These are phyloP conservation scores for Tremella yokohamensis DNA, from an alignment of 768 basidiomycete species.

Conservation along the genomic window DNA sequence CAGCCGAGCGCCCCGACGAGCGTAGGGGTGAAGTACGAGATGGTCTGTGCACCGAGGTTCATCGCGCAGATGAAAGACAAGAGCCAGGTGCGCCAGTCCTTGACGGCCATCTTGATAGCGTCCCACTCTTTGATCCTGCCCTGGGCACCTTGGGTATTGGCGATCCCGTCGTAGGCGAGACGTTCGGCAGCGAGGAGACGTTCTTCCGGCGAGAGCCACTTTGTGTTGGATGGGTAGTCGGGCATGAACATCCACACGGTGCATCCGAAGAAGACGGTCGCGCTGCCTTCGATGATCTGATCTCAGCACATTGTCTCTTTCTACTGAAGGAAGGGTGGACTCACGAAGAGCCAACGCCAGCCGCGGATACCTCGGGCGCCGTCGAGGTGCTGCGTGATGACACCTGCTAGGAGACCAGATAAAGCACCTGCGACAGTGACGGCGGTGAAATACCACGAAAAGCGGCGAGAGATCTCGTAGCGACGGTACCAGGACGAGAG, in stretches of 20 bases:
- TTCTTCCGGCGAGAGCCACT: slow-evolving; percentile 49
- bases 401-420: slow-evolving; percentile 49
- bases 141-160: slow-evolving; percentile 26
- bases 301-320: too few relatives aligned
- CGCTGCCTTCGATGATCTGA: slow-evolving; percentile 16
- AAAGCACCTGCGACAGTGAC: slow-evolving; percentile 48
- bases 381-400: slow-evolving; percentile 45
- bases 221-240: slow-evolving; percentile 47
- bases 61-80: slow-evolving; percentile 30
- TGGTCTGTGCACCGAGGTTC: slow-evolving; percentile 19
- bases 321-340: slow-evolving; percentile 15
- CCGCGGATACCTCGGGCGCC: slow-evolving; percentile 35
- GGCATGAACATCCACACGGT: slow-evolving; percentile 28
- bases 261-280: slow-evolving; percentile 9
- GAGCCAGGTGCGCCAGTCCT: slow-evolving; percentile 27
- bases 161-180: slow-evolving; percentile 39
- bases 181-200: slow-evolving; percentile 43
- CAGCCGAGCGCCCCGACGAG: slow-evolving; percentile 15
- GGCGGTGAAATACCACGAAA: slow-evolving; percentile 49
- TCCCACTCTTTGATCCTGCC: slow-evolving; percentile 30
- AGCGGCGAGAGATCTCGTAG: slow-evolving; percentile 42
- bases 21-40: slow-evolving; percentile 28
- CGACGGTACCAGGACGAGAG: slow-evolving; percentile 33
- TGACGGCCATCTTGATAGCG: slow-evolving; percentile 25
- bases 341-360: slow-evolving; percentile 40